Conservation (phyloP, 2,329 filamentous ascomycete species). For the Curvularia eragrostidis region DNA sequence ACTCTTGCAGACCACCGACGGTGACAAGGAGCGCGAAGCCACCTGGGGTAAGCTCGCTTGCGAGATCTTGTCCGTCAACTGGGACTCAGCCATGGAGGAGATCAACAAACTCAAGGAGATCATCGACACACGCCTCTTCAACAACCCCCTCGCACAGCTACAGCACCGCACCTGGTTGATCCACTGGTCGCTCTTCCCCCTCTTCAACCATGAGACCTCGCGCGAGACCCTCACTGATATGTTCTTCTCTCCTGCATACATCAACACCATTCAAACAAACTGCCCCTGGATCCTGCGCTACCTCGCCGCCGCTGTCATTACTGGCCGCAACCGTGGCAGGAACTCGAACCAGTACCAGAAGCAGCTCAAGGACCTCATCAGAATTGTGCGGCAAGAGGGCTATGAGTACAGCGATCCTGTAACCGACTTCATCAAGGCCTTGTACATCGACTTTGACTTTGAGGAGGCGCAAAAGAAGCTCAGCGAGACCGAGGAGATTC, state of each 20-base stretch:
- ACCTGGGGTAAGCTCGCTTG: conserved; percentile 98
- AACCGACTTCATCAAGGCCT: conserved; percentile 93
- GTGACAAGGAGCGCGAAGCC: conserved; percentile 93
- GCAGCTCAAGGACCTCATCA: conserved; percentile 96
- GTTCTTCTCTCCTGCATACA: conserved; percentile 96
- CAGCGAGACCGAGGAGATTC: conserved; percentile 84
- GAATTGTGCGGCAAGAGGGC: conserved; percentile 93
- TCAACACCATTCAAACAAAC: conserved; percentile 98
- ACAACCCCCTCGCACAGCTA: conserved; percentile 93
- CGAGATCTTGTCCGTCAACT: conserved; percentile 93
- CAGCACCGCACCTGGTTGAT: conserved; percentile 96
- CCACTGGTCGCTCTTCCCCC: conserved; percentile 98
- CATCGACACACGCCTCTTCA: conserved; percentile 95
- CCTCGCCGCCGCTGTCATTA: conserved; percentile 91
- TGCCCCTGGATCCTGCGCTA: conserved; percentile 98
- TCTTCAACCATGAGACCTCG: conserved; percentile 95
- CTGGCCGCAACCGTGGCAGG: conserved; percentile 72
- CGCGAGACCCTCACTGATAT: conserved; percentile 92
- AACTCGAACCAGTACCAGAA: conserved; percentile 94
- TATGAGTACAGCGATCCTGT: conserved; percentile 98
- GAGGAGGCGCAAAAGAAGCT: conserved; percentile 94
- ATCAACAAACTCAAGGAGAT: conserved; percentile 69
- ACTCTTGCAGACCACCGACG: conserved; percentile 75
- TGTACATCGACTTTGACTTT: conserved; percentile 97
- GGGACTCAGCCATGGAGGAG: conserved; percentile 81